Evolutionary conservation across 2,329 filamentous ascomycete species (phyloP).

Genomic region (Aspergillus sp.): DNA sequence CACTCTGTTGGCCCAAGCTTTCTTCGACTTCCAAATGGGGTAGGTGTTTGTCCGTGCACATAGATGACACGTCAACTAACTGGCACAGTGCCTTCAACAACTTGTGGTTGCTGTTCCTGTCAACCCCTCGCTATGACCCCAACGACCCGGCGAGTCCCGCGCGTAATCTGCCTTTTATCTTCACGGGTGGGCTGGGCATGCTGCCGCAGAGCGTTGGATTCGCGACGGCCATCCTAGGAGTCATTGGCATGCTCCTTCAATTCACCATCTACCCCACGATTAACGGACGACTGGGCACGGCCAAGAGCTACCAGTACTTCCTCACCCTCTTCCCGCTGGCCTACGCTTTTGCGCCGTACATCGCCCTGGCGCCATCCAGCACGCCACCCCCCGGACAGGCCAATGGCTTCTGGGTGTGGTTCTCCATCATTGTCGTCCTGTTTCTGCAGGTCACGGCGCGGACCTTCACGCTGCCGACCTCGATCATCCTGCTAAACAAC

Average conservation of each 20-base stretch:
- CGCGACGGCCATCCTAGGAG: slow-evolving; percentile 71
- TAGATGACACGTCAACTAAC: slow-evolving; percentile 4
- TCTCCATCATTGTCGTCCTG: slow-evolving; percentile 62
- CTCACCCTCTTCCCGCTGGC: slow-evolving; percentile 68
- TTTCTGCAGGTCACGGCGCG: slow-evolving; percentile 68
- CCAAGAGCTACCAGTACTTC: slow-evolving; percentile 65
- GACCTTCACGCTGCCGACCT: slow-evolving; percentile 64
- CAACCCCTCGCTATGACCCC: slow-evolving; percentile 59
- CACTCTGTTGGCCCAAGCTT: slow-evolving; percentile 61
- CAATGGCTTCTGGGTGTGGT: slow-evolving; percentile 56
- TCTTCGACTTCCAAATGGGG: slow-evolving; percentile 70
- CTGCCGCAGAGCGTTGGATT: slow-evolving; percentile 67
- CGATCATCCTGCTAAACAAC: slow-evolving; percentile 60
- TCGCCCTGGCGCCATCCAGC: slow-evolving; percentile 64
- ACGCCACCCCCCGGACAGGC: slow-evolving; percentile 40
- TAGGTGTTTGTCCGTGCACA: slow-evolving; percentile 11
- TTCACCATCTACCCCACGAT: slow-evolving; percentile 68
- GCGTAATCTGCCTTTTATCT: slow-evolving; percentile 52
- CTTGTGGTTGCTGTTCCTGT: slow-evolving; percentile 74
- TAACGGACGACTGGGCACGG: slow-evolving; percentile 64
- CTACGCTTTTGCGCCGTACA: slow-evolving; percentile 69
- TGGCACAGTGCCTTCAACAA: slow-evolving; percentile 66
- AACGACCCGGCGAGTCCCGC: slow-evolving; percentile 41
- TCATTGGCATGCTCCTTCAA: slow-evolving; percentile 70
- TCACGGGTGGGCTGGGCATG: slow-evolving; percentile 70